Conservation (phyloP, 768 basidiomycete genomes). For the Pilatotrama ljubarskyi region DNA sequence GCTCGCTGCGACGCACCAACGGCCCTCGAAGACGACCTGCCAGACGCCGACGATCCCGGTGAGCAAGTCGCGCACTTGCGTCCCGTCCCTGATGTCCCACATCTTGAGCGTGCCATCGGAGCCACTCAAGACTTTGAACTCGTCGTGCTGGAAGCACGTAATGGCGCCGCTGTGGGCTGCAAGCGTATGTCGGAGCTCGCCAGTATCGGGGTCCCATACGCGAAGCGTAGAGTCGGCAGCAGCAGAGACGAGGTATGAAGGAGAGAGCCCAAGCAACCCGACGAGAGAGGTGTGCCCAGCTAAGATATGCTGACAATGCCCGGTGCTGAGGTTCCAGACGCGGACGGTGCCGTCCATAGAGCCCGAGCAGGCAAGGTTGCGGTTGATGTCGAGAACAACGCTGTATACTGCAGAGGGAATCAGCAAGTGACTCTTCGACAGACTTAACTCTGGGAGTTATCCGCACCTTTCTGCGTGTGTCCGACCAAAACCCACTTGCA, state of each 20-base stretch:
- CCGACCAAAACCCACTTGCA: conserved; percentile 82
- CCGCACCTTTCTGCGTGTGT: conserved; percentile 89
- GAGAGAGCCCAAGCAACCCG: conserved; percentile 86
- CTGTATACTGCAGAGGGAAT: conserved; percentile 71
- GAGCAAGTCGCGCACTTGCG: conserved; percentile 82
- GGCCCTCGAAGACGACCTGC: conserved; percentile 95
- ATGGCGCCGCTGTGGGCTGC: conserved; percentile 96
- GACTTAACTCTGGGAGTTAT: too few relatives aligned
- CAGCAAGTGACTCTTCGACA: too few relatives aligned
- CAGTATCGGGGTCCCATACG: conserved; percentile 89
- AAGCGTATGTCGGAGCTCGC: conserved; percentile 77
- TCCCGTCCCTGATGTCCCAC: conserved; percentile 93
- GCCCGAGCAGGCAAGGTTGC: conserved; percentile 92
- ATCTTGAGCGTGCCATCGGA: conserved; percentile 96
- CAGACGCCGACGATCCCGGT: conserved; percentile 94
- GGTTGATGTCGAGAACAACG: conserved; percentile 83
- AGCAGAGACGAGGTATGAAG: conserved; percentile 90
- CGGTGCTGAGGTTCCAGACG: conserved; percentile 87
- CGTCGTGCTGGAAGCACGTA: conserved; percentile 98
- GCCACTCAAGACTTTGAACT: conserved; percentile 94
- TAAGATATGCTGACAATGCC: conserved; percentile 76
- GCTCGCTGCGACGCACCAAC: conserved; percentile 94
- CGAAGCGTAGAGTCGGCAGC: conserved; percentile 95
- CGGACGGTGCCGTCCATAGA: conserved; percentile 98
- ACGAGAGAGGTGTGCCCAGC: conserved; percentile 95